Percentiles rank a stretch among this genome's conserved stretches.
Conservation (phyloP, 352 stramenopile genomes). For the Globisporangium perplexum region DNA sequence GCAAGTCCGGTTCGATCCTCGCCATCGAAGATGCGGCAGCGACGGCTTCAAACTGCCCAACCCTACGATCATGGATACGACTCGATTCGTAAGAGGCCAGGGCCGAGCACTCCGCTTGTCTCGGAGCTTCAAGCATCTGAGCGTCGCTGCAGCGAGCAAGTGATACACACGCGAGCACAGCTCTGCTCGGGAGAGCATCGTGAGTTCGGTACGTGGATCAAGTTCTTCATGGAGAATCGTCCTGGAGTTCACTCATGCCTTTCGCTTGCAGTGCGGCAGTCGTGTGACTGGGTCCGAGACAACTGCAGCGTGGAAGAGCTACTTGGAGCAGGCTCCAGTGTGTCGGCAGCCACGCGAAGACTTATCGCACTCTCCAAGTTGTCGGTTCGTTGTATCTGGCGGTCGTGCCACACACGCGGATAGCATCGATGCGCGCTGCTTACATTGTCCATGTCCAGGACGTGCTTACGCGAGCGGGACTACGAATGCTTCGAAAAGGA, state of each 20-base stretch:
- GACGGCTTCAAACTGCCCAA: conserved; percentile 3
- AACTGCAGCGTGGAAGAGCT: conserved; percentile 45
- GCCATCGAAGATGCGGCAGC: background rate
- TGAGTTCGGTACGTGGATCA: conserved; percentile 2
- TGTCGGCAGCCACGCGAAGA: conserved; percentile 22
- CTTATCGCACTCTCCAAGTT: conserved; percentile 37
- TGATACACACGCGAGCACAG: background rate
- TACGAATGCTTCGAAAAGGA: conserved; percentile 1
- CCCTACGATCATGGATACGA: conserved; percentile 5
- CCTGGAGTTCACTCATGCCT: background rate
- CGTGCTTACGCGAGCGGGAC: conserved; percentile 5
- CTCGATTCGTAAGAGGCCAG: background rate
- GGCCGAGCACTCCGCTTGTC: background rate
- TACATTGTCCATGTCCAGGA: conserved; percentile 10
- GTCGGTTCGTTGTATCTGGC: conserved; percentile 13
- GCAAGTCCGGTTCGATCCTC: background rate
- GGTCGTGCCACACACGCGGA: background rate
- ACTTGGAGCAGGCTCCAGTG: conserved; percentile 4
- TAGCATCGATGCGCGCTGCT: background rate
- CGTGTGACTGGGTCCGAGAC: conserved; percentile 35
- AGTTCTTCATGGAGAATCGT: background rate
- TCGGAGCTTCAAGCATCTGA: background rate
- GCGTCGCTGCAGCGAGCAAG: background rate
- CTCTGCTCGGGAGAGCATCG: background rate
- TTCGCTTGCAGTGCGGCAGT: conserved; percentile 9